Evolutionary conservation across 805 yeast genomes (phyloP), one percentile per base, ranked within the genome.

Genomic region (Komagataella kurtzmanii): DNA sequence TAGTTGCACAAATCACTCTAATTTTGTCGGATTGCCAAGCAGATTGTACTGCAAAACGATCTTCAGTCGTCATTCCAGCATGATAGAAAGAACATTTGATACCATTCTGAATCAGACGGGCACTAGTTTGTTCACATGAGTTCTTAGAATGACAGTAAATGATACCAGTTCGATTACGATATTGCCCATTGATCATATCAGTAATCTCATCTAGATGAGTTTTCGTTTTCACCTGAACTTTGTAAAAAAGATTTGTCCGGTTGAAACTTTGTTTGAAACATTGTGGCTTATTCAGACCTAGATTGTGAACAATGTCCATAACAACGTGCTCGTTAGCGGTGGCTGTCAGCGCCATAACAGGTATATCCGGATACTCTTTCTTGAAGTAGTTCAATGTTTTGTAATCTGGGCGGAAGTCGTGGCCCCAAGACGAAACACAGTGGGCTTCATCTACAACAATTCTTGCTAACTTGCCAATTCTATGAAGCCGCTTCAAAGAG

Each of bases 341-440:
- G 0, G 98, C 99, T 0, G 99, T 93, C 54, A 93, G 72, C 0
- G 98, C 99, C 88, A 93, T 89, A 54, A 93, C 72, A 1, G 99
- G 99, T 4, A 88, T 79, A 50, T 75, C 76, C 0, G 96, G 95
- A 61, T 77, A 93, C 49, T 79, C 75, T 17, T 69, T 65, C 60
- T 88, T 88, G 65, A 93, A 86, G 56, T 74, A 76, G 43, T 80
- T 79, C 61, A 93, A 72, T 8, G 83, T 85, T 59, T 89, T 87
- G 68, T 93, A 93, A 65, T 93, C 98, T 0, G 98, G 97, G 50
- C 99, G 74, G 65, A 93, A 93, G 66, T 93, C 99, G 66, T 93
- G 99, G 18, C 99, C 99, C 99, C 99, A 93, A 8, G 95, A 85
- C 50, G 96, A 88, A 47, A 93, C 95, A 74, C 99, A 93, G 68